Percentiles rank a stretch among this genome's conserved stretches.
phyloP scores from a whole-genome alignment of 345 rosid species.

The Populus simonii region DNA sequence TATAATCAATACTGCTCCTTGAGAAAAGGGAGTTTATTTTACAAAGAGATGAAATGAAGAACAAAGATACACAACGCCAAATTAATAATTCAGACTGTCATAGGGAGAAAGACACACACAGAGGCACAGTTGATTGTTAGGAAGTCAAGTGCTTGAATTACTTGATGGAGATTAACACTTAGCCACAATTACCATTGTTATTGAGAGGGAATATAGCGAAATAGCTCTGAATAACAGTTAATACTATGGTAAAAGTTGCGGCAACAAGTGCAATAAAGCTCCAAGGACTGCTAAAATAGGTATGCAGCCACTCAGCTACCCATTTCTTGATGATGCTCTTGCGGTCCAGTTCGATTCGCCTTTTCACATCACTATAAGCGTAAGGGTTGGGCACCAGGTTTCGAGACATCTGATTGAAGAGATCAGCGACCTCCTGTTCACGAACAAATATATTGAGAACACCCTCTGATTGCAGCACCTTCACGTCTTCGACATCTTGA shows the following conservation, averaged over 20 bases:
- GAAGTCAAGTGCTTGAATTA: too few species aligned
- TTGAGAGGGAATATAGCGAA: background rate
- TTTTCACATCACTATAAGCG: background rate
- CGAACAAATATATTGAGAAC: constrained; percentile 12
- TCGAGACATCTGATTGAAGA: constrained; percentile 11
- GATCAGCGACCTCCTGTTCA: constrained; percentile 15
- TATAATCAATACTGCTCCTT: too few species aligned
- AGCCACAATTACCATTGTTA: too few species aligned
- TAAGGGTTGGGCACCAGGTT: constrained; percentile 18
- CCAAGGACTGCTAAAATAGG: background rate
- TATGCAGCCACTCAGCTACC: background rate
- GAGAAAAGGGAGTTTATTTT: too few species aligned
- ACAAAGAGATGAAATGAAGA: too few species aligned
- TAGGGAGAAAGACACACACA: too few species aligned
- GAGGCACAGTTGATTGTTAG: too few species aligned
- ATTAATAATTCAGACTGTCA: too few species aligned
- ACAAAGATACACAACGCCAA: too few species aligned
- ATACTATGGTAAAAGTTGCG: background rate
- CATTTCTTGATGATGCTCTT: background rate
- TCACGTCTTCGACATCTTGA: constrained; percentile 16
- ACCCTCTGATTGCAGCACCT: constrained; percentile 4
- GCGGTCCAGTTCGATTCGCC: background rate
- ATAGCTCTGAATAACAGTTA: background rate
- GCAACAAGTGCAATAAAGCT: background rate
- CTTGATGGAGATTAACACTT: too few species aligned